Conservation (phyloP, 2,329 filamentous ascomycete species). For the Paecilomyces fulvus region DNA sequence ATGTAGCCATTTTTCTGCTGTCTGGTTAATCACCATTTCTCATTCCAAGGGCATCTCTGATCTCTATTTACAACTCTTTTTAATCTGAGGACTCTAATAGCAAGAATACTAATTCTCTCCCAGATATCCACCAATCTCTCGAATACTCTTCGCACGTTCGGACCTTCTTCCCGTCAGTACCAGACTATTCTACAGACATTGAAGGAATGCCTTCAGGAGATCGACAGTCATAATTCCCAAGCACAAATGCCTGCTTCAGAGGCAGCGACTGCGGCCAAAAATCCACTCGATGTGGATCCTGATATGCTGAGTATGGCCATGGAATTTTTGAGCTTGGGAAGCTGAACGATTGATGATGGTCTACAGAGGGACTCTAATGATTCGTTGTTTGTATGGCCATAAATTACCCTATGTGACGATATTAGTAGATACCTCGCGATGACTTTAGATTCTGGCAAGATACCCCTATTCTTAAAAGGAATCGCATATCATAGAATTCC, state of each 20-base stretch:
- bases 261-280: slow-evolving; percentile 3
- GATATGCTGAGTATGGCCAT: slow-evolving; percentile 25
- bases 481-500: no score
- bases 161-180: slow-evolving; percentile 28
- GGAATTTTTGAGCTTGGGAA: slow-evolving; percentile 23
- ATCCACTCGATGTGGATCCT: slow-evolving; percentile 14
- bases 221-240: slow-evolving; percentile 9
- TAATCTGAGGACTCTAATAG: neutral
- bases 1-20: neutral
- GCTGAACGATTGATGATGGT: neutral
- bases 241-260: neutral
- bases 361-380: no score
- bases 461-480: no score
- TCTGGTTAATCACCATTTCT: neutral
- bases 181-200: slow-evolving; percentile 28
- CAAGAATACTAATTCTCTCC: neutral
- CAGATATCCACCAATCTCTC: slow-evolving; percentile 36
- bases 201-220: slow-evolving; percentile 22
- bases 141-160: slow-evolving; percentile 33
- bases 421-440: no score
- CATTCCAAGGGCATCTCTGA: neutral
- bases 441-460: no score
- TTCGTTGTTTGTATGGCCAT: no score
- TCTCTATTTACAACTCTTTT: neutral
- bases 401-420: no score